Evolutionary conservation across 2,329 filamentous ascomycete genomes (phyloP).

Genomic region (Rugonectria rugulosa): DNA sequence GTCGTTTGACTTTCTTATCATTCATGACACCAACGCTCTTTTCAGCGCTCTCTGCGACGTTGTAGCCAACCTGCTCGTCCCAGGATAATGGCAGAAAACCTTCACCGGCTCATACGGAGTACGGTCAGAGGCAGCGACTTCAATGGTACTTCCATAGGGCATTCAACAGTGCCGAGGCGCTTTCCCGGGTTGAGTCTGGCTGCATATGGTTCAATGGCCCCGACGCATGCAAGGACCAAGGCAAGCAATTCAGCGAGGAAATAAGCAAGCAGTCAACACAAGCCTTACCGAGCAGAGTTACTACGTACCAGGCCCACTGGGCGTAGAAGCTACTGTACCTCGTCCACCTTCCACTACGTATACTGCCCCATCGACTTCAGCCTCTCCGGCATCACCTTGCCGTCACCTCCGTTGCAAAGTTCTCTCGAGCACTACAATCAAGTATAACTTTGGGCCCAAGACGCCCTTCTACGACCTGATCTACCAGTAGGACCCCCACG

Average conservation of each 20-base stretch:
- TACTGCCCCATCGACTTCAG: background rate
- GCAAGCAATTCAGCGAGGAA: conserved; percentile 1
- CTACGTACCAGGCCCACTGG: background rate
- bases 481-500: background rate
- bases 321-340: too few species aligned
- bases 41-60: conserved; percentile 9
- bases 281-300: background rate
- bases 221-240: conserved; percentile 14
- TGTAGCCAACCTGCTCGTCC: conserved; percentile 5
- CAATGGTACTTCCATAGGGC: background rate
- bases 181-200: conserved; percentile 9
- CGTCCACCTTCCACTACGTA: too few species aligned
- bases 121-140: background rate
- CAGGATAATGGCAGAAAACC: conserved; percentile 8
- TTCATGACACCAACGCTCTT: conserved; percentile 2
- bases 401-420: background rate
- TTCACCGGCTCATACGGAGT: background rate
- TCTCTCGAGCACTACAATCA: background rate
- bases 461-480: background rate
- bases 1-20: conserved; percentile 12
- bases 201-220: background rate
- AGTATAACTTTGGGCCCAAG: background rate
- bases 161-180: background rate
- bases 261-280: background rate
- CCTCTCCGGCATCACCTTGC: background rate